Evolutionary conservation across 1,139 yeast genomes (phyloP).

Genomic region (Pichia sp.): DNA sequence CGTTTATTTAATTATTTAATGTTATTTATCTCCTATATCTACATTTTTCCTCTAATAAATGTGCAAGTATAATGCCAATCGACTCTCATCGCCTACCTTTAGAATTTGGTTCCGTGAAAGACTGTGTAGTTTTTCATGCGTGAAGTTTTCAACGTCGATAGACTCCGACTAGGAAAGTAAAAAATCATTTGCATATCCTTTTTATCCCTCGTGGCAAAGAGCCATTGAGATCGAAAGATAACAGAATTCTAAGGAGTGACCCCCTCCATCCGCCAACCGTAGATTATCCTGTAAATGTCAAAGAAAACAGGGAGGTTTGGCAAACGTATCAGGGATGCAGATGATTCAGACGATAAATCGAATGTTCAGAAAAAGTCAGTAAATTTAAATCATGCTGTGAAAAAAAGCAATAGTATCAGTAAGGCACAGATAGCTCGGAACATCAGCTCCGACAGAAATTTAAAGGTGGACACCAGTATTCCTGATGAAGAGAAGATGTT

Average conservation of each 20-base stretch:
- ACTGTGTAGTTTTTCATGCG: too few species aligned
- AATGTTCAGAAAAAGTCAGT: background rate
- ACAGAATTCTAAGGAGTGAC: too few species aligned
- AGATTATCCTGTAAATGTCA: constrained; percentile 2
- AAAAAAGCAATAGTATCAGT: background rate
- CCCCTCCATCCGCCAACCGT: too few species aligned
- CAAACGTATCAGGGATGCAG: constrained; percentile 20
- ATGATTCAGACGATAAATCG: constrained; percentile 2
- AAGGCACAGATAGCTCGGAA: background rate
- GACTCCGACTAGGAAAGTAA: background rate
- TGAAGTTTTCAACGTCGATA: background rate
- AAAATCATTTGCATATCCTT: background rate
- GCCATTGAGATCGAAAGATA: background rate
- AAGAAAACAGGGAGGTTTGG: constrained; percentile 21
- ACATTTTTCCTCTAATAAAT: background rate
- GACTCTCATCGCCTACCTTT: too few species aligned
- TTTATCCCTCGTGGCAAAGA: background rate
- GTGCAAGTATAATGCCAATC: too few species aligned
- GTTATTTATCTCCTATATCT: background rate
- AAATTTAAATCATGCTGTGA: background rate
- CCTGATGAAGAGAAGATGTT: constrained; percentile 9
- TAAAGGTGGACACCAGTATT: too few species aligned
- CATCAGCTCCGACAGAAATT: too few species aligned
- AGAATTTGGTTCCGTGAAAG: too few species aligned
- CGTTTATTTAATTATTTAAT: background rate